phyloP scores from a whole-genome alignment of 495 filamentous ascomycete genomes.

The Penicillium nucicola region DNA sequence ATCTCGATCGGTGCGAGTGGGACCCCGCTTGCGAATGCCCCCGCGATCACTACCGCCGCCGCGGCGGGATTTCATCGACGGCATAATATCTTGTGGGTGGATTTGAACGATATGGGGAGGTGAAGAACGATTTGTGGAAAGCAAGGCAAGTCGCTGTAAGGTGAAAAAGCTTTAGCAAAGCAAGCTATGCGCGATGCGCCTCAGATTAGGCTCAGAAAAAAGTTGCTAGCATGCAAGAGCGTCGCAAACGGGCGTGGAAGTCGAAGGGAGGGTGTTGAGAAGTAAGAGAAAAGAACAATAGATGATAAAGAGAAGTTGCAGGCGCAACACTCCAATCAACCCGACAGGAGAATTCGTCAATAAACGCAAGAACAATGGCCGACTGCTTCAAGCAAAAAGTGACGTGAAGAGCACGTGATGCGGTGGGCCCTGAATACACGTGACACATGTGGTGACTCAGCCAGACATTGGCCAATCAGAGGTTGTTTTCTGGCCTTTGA shows the following conservation, averaged over 20 bases:
- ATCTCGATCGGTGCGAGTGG: constrained; percentile 64
- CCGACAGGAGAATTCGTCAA: neutral
- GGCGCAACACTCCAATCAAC: neutral
- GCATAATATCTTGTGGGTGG: constrained; percentile 23
- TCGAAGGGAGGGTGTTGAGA: neutral
- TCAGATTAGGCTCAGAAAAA: constrained; percentile 13
- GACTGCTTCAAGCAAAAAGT: constrained; percentile 24
- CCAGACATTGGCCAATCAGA: constrained; percentile 28
- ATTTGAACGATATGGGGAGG: constrained; percentile 2
- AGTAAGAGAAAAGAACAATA: constrained; percentile 2
- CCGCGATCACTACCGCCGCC: constrained; percentile 46
- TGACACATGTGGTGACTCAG: constrained; percentile 12
- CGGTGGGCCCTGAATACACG: neutral
- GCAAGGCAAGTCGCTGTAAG: neutral
- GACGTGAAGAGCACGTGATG: constrained; percentile 26
- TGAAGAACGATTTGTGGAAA: neutral
- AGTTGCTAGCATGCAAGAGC: constrained; percentile 20
- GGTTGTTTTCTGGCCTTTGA: constrained; percentile 36
- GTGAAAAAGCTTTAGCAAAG: constrained; percentile 9
- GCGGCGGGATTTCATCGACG: constrained; percentile 34
- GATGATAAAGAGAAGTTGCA: neutral
- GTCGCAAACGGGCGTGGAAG: neutral
- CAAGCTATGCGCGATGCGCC: constrained; percentile 28
- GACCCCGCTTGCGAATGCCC: constrained; percentile 69
- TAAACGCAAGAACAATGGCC: constrained; percentile 5